Percentiles rank a stretch among this genome's conserved stretches.
Conservation (phyloP, 2,329 filamentous ascomycete species). For the Monilinia vaccinii-corymbosi region DNA sequence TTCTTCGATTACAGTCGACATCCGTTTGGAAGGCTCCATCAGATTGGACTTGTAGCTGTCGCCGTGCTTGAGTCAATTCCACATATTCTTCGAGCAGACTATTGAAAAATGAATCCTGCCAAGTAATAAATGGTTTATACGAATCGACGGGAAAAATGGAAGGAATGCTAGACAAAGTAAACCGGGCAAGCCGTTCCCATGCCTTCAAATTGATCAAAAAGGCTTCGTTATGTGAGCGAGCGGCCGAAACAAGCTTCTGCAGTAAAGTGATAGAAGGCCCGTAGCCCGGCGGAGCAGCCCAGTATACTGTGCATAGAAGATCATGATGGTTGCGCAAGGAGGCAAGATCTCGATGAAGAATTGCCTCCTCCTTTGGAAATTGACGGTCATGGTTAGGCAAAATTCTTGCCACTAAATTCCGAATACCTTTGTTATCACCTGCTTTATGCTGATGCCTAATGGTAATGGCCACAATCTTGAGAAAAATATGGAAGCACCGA, state of each 20-base stretch:
- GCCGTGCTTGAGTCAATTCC: constrained; percentile 13
- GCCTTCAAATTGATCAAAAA: constrained; percentile 54
- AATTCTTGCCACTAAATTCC: constrained; percentile 51
- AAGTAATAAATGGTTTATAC: constrained; percentile 42
- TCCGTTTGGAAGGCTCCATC: constrained; percentile 9
- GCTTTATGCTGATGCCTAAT: constrained; percentile 42
- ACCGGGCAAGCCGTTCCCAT: constrained; percentile 54
- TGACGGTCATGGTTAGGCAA: constrained; percentile 58
- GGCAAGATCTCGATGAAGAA: constrained; percentile 52
- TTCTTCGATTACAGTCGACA: constrained; percentile 16
- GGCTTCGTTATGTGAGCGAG: constrained; percentile 56
- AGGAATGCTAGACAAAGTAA: constrained; percentile 41
- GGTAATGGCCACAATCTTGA: constrained; percentile 52
- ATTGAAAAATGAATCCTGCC: constrained; percentile 50
- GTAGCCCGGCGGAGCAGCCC: constrained; percentile 47
- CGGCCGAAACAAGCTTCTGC: constrained; percentile 49
- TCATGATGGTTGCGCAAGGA: constrained; percentile 61
- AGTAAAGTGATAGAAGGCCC: constrained; percentile 46
- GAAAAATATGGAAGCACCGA: constrained; percentile 56
- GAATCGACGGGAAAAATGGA: constrained; percentile 28
- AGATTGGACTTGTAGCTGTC: constrained; percentile 14
- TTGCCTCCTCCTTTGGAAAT: constrained; percentile 51
- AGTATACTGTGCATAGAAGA: constrained; percentile 56
- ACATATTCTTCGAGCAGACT: constrained; percentile 49
- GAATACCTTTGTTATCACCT: constrained; percentile 46